Percentiles rank a stretch among this genome's conserved stretches.
These are phyloP conservation scores for Dillenia turbinata DNA, from an alignment of 164 flowering plant species.

Conservation along the genomic window DNA sequence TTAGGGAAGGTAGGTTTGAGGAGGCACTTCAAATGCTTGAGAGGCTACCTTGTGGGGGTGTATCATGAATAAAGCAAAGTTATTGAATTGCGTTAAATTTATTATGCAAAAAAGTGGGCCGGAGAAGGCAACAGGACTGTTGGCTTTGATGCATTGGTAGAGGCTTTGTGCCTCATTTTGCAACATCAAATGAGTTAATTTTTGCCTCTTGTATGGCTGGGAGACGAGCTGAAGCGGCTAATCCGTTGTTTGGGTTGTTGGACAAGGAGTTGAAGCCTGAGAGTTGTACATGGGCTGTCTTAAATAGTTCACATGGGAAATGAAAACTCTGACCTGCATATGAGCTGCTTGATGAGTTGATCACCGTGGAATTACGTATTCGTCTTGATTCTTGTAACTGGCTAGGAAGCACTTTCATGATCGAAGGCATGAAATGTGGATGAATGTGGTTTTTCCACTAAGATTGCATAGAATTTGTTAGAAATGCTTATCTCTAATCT, in stretches of 20 bases:
- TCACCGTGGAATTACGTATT: background rate
- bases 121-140: conserved; percentile 41
- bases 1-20: conserved; percentile 54
- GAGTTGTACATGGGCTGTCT: conserved; percentile 45
- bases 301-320: conserved; percentile 60
- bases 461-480: too few relatives aligned
- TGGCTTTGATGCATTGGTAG: conserved; percentile 63
- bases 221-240: conserved; percentile 53
- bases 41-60: conserved; percentile 56
- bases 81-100: conserved; percentile 75
- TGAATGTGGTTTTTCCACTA: too few relatives aligned
- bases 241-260: conserved; percentile 37
- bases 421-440: too few relatives aligned
- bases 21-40: conserved; percentile 78
- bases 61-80: conserved; percentile 62
- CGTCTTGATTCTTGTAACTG: background rate
- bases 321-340: conserved; percentile 57
- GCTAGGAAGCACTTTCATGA: too few relatives aligned
- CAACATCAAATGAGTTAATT: conserved; percentile 74
- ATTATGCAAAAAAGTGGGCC: conserved; percentile 46
- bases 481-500: too few relatives aligned
- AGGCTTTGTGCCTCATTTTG: conserved; percentile 74
- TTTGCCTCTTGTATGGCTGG: too few relatives aligned
- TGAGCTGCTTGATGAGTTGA: conserved; percentile 60
- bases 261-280: conserved; percentile 72